Base-by-base conservation (phyloP, 2,329 filamentous ascomycete species). In the Sporothrix brasiliensis region DNA sequence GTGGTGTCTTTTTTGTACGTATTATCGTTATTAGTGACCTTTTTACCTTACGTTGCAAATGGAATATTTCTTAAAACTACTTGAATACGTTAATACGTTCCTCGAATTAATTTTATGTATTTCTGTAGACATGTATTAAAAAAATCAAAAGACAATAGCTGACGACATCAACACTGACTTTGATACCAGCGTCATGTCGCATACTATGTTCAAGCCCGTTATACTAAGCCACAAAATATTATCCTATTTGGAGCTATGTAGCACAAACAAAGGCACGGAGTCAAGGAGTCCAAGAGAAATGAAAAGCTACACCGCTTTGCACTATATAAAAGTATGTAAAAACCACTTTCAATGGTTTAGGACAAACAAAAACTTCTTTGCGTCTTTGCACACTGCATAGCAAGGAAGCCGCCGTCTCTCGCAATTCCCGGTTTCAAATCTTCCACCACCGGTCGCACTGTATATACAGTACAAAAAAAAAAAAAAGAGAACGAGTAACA, bases 301-400 rank as follows among this genome's bases (percentile, higher is more conserved):
- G 47, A 63, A 63, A 63, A 61, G 44, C 27, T 30, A 58, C n/a
- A 53, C 47, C 63, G 63, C 63, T 52, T 50, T 66, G 49, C 41
- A 65, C 61, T 54, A 67, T 67, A 16, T 54, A 67, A 50, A n/a
- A 34, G 24, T 9, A 19, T 19, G 5, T 53, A 30, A 56, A 54
- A 49, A 66, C 47, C 44, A 66, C 24, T 52, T 66, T 49, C 47
- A 39, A 52, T 39, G 60, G 9, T 66, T 66, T 10, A 50, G 44
- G 63, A 66, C 63, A 52, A 52, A 47, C 52, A 53, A 65, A 34
- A 27, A 47, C 49, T 67, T 56, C 49, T 47, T 67, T 67, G 65
- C 65, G 34, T 67, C 63, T 66, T 66, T 66, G 63, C 63, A 66
- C 63, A 66, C 63, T 66, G 63, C 63, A 66, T 47, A 66, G 63